These are phyloP conservation scores for Nannizzia gypsea DNA, from an alignment of 2,329 filamentous ascomycete species.

Conservation along the genomic window DNA sequence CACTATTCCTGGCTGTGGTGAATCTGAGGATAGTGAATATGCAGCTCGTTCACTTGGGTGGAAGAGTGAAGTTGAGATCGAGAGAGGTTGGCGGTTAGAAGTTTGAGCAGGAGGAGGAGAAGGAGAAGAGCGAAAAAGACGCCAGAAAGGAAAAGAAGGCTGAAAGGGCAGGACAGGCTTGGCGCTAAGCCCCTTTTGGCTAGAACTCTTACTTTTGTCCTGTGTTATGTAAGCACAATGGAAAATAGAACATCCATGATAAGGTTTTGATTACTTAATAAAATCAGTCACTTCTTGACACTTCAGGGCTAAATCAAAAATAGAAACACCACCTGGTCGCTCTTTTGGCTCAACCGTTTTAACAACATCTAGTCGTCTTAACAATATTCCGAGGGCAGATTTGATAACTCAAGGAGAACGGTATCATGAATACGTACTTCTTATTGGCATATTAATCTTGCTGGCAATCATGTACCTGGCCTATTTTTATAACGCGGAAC, in stretches of 20 bases:
- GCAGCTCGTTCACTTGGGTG: constrained; percentile 4
- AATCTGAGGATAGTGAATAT: constrained; percentile 9
- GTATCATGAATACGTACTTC: no score
- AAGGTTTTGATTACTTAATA: neutral
- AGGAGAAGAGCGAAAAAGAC: neutral
- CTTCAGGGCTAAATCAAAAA: no score
- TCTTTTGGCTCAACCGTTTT: no score
- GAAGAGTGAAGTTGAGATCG: constrained; percentile 4
- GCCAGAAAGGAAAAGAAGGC: neutral
- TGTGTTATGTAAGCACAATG: neutral
- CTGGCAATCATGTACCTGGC: neutral
- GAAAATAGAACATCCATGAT: neutral
- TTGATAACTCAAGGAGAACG: no score
- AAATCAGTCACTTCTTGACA: no score
- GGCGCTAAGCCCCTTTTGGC: neutral
- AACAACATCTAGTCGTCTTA: no score
- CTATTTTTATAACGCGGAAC: neutral
- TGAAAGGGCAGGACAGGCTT: neutral
- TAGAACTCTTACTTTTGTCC: neutral
- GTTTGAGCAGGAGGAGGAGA: neutral
- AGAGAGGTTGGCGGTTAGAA: neutral
- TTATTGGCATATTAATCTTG: neutral
- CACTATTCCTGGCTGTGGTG: neutral
- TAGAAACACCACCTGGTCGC: no score
- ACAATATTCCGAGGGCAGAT: no score